These are phyloP conservation scores for Vigna reflexopilosa DNA, from an alignment of 306 rosid species.

Conservation along the genomic window DNA sequence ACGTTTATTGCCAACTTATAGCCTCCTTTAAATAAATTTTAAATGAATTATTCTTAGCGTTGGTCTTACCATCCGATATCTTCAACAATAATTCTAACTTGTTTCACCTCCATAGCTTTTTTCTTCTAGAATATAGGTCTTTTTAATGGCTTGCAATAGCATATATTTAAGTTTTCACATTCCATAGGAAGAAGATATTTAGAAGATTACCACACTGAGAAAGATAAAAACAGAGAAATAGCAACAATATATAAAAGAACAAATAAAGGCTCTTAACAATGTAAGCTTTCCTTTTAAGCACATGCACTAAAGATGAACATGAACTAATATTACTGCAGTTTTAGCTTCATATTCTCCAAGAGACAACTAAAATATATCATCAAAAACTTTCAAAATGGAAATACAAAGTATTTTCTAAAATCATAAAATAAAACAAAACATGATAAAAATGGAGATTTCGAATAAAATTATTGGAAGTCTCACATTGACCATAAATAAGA, in stretches of 20 bases:
- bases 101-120: conserved; percentile 31
- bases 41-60: conserved; percentile 47
- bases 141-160: conserved; percentile 12
- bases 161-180: conserved; percentile 19
- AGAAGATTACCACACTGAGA: conserved; percentile 12
- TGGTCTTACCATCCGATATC: conserved; percentile 42
- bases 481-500: no score
- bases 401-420: conserved; percentile 9
- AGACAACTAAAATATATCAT: conserved; percentile 3
- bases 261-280: conserved; percentile 1
- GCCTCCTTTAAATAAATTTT: conserved; percentile 49
- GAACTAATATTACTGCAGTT: conserved; percentile 3
- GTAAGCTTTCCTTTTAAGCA: conserved; percentile 30
- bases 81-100: conserved; percentile 31
- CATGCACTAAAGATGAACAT: conserved; percentile 18
- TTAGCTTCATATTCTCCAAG: not conserved
- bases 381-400: not conserved
- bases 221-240: conserved; percentile 17
- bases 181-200: not conserved
- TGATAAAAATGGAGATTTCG: conserved; percentile 17
- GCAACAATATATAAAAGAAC: not conserved
- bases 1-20: conserved; percentile 57
- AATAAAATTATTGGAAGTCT: no score
- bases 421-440: conserved; percentile 16
- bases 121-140: conserved; percentile 5